These are phyloP conservation scores for Rehmannia glutinosa DNA, from an alignment of 257 asterid species.

Conservation along the genomic window DNA sequence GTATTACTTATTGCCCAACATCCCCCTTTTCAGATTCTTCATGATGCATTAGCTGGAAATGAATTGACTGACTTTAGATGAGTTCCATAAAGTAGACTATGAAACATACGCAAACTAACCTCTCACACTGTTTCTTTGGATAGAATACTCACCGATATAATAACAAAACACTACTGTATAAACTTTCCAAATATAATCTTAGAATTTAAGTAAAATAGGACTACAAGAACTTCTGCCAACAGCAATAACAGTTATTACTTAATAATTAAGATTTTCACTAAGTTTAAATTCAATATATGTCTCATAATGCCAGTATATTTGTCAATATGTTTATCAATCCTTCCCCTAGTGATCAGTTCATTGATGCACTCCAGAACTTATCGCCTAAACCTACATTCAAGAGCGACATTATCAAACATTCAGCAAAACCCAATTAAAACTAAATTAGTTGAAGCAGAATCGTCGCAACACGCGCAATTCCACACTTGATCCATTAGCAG, in stretches of 20 bases:
- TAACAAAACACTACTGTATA: background rate
- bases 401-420: slow-evolving; percentile 8
- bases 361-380: background rate
- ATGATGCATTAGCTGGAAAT: background rate
- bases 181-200: background rate
- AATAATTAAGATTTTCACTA: background rate
- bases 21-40: slow-evolving; percentile 6
- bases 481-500: slow-evolving; percentile 14
- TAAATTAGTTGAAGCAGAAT: slow-evolving; percentile 14
- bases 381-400: background rate
- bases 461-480: background rate
- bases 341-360: background rate
- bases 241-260: background rate
- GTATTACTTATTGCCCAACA: background rate
- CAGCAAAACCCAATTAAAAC: slow-evolving; percentile 12
- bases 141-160: background rate
- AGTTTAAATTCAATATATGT: background rate
- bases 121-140: background rate
- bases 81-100: slow-evolving; percentile 1
- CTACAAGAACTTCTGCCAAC: background rate
- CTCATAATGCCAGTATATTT: background rate
- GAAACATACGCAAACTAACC: slow-evolving; percentile 1
- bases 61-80: slow-evolving; percentile 1
- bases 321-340: background rate
- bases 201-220: background rate